Base-by-base conservation (phyloP, 441 rosid genomes). In the Hura crepitans region DNA sequence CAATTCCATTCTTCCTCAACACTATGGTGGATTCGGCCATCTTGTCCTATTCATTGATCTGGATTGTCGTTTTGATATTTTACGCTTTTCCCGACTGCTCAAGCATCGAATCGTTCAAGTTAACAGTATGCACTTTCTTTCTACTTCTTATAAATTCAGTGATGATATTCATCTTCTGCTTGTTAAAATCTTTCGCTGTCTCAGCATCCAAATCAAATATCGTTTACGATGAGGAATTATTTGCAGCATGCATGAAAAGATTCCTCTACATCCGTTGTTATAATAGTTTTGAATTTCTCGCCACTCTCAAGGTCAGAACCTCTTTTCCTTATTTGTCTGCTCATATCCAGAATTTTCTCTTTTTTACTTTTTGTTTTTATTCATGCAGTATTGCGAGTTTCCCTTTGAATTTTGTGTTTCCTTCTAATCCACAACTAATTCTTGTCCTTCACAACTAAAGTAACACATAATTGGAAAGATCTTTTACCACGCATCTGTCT, bases 51-150 rank as follows among this genome's bases (percentile, higher is more conserved):
- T 83, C 75, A 54, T 93, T 59, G 97, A 91, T 79, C 78, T 91
- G 79, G 98, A 91, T 79, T 89, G 94, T 59, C 85, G 92, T 15
- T 88, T 93, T 35, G 92, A 93, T 62, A 70, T 85, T 17, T 62
- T 67, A 9, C 89, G 91, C 60, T 85, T 93, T 12, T 81, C 91
- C 22, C 76, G 89, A 20, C 51, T 91, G 84, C 85, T 93, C 33
- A 80, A 74, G 68, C 75, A 54, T 77, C 87, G 91, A 62, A 88
- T 92, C 35, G 25, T 37, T 45, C 80, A 78, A 77, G 80, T 81
- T 65, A 73, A 73, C 65, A 62, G 85, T 78, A 77, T 57, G 74
- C 46, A 11, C 1, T 56, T 18, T 23, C 46, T n/a, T 18, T 43
- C 23, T 35, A 2, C 17, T 59, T 55, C 20, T 14, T 4, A 42